A percentile compares a stretch with the other conserved stretches of the same genome.
These are phyloP conservation scores for Cyamopsis tetragonoloba DNA, from an alignment of 306 rosid genomes.

Conservation along the genomic window DNA sequence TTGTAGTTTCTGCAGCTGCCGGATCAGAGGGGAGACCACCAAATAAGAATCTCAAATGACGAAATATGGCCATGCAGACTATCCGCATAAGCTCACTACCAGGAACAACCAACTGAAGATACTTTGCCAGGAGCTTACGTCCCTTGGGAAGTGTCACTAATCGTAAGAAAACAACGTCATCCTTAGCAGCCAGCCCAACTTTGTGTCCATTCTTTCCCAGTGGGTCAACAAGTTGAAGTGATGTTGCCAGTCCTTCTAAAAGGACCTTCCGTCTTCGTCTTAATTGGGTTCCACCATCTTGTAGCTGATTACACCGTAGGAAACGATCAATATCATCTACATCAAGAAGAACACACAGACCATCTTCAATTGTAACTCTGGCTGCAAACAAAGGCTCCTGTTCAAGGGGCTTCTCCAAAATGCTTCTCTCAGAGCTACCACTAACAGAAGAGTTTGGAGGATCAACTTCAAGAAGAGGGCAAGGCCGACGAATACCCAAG, in stretches of 20 bases:
- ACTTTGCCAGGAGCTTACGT: constrained; percentile 43
- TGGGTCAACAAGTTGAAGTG: constrained; percentile 54
- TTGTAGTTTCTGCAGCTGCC: constrained; percentile 39
- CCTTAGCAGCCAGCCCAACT: constrained; percentile 47
- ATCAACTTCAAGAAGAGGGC: constrained; percentile 53
- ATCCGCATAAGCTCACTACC: constrained; percentile 53
- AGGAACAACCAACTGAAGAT: constrained; percentile 47
- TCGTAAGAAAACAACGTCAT: constrained; percentile 49
- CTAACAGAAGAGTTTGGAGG: constrained; percentile 35
- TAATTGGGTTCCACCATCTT: constrained; percentile 52
- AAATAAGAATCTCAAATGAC: constrained; percentile 53
- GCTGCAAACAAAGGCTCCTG: constrained; percentile 58
- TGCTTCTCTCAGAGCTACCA: constrained; percentile 39
- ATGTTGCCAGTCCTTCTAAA: constrained; percentile 53
- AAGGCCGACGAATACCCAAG: constrained; percentile 43
- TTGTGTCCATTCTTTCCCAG: constrained; percentile 48
- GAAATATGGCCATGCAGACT: constrained; percentile 56
- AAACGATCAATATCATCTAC: constrained; percentile 53
- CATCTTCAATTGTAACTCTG: constrained; percentile 52
- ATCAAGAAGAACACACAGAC: constrained; percentile 54
- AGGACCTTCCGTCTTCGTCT: constrained; percentile 48
- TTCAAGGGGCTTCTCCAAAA: constrained; percentile 49
- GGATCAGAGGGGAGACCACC: constrained; percentile 48
- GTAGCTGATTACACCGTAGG: constrained; percentile 36
- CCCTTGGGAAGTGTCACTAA: constrained; percentile 47